phyloP scores from a whole-genome alignment of 495 filamentous ascomycete species.

The Astrothelium subdiscretum region DNA sequence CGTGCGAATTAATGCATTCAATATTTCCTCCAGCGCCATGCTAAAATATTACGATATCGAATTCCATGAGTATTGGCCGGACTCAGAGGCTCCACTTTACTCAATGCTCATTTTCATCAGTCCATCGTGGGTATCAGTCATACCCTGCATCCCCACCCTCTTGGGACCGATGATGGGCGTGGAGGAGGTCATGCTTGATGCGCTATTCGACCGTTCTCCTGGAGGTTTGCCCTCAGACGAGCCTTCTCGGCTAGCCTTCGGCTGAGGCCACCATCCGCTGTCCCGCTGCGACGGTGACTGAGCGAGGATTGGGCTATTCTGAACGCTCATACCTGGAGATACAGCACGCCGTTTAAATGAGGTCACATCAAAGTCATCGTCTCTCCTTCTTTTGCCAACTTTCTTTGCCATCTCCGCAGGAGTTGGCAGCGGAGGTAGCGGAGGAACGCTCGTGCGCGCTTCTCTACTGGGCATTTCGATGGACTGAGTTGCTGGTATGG shows the following conservation, averaged over 20 bases:
- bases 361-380: slow-evolving; percentile 83
- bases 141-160: slow-evolving; percentile 82
- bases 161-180: slow-evolving; percentile 36
- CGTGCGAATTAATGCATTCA: neutral
- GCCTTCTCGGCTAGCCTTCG: slow-evolving; percentile 47
- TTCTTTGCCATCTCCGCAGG: slow-evolving; percentile 23
- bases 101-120: slow-evolving; percentile 98
- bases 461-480: slow-evolving; percentile 21
- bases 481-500: slow-evolving; percentile 10
- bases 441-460: slow-evolving; percentile 16
- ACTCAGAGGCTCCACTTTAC: slow-evolving; percentile 16
- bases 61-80: neutral
- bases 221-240: slow-evolving; percentile 37
- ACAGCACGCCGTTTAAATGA: slow-evolving; percentile 91
- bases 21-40: neutral
- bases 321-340: slow-evolving; percentile 80
- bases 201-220: slow-evolving; percentile 39
- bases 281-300: slow-evolving; percentile 67
- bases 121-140: slow-evolving; percentile 90
- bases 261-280: slow-evolving; percentile 53
- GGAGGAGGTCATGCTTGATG: slow-evolving; percentile 30
- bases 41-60: neutral
- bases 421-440: slow-evolving; percentile 17
- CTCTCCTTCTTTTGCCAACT: slow-evolving; percentile 67
- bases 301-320: slow-evolving; percentile 74